A percentile compares a stretch with the other conserved stretches of the same genome.
Evolutionary conservation across 768 basidiomycete genomes (phyloP).

Genomic region (Hydnomerulius pinastri): DNA sequence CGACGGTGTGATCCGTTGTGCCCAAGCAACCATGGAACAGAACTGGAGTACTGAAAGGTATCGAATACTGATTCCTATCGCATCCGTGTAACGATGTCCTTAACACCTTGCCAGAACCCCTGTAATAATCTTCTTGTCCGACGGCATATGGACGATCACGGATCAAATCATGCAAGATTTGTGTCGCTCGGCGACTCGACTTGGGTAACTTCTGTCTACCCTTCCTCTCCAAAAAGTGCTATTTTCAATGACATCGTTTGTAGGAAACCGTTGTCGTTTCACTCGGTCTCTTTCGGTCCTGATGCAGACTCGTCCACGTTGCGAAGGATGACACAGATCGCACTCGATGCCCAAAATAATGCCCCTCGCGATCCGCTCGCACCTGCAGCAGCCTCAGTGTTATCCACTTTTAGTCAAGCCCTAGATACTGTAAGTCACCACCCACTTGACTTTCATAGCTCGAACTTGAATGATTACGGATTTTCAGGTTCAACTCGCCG

Average conservation of each 20-base stretch:
- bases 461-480: background rate
- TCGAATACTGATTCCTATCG: background rate
- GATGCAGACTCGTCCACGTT: constrained; percentile 22
- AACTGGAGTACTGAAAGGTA: constrained; percentile 51
- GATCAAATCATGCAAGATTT: constrained; percentile 40
- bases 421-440: constrained; percentile 42
- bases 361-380: constrained; percentile 37
- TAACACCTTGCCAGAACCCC: background rate
- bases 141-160: constrained; percentile 36
- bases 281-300: constrained; percentile 49
- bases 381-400: constrained; percentile 28
- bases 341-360: constrained; percentile 42
- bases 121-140: constrained; percentile 35
- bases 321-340: constrained; percentile 47
- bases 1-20: constrained; percentile 34
- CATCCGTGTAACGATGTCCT: background rate
- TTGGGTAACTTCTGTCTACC: constrained; percentile 35
- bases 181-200: constrained; percentile 38
- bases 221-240: too few species aligned
- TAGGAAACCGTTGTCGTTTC: constrained; percentile 52
- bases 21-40: constrained; percentile 39
- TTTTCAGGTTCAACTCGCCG: constrained; percentile 47
- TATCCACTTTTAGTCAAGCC: constrained; percentile 47
- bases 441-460: background rate
- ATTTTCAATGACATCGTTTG: background rate